Conservation (phyloP, 306 rosid genomes). For the Quercus suber region DNA sequence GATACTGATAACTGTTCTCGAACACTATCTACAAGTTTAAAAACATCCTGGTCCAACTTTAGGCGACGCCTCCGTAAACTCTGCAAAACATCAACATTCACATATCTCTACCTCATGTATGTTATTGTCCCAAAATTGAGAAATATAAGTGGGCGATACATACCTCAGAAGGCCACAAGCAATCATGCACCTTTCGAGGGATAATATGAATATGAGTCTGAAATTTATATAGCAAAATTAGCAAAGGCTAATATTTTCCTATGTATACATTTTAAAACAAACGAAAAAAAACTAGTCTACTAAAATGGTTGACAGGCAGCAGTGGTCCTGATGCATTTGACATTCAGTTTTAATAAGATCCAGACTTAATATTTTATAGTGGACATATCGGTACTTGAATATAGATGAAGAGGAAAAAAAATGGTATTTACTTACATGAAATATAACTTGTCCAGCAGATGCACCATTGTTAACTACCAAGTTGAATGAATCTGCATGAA, state of each 20-base stretch:
- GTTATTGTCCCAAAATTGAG: constrained; percentile 6
- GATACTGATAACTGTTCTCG: constrained; percentile 53
- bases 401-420: neutral
- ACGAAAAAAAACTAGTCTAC: neutral
- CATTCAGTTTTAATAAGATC: neutral
- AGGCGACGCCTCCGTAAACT: constrained; percentile 68
- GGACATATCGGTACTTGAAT: neutral
- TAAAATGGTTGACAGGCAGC: neutral
- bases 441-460: constrained; percentile 96
- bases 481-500: constrained; percentile 85
- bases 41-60: constrained; percentile 59
- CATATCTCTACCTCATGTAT: neutral
- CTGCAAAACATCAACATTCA: constrained; percentile 30
- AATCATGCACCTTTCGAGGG: constrained; percentile 79
- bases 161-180: constrained; percentile 97
- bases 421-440: constrained; percentile 63
- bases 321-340: neutral
- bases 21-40: constrained; percentile 56
- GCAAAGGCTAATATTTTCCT: constrained; percentile 7
- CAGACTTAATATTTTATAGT: neutral
- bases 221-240: constrained; percentile 31
- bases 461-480: constrained; percentile 80
- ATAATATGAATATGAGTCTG: constrained; percentile 97
- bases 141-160: neutral
- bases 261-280: neutral